These are phyloP conservation scores for Apiospora pterosperma DNA, from an alignment of 2,329 filamentous ascomycete genomes.

Conservation along the genomic window DNA sequence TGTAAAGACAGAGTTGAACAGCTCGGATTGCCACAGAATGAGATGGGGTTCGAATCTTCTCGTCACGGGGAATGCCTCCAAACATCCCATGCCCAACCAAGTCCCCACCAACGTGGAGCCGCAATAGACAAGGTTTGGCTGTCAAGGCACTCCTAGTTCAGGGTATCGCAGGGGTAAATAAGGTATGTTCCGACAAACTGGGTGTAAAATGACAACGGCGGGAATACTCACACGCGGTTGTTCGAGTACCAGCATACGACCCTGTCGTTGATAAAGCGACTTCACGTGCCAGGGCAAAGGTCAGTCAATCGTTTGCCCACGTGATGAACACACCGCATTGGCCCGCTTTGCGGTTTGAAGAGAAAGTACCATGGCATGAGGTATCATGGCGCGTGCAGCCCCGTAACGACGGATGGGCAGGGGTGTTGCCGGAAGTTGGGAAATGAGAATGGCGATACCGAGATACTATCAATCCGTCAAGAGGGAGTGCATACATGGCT, in stretches of 20 bases:
- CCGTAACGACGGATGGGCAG: neutral
- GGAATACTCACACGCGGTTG: too few relatives aligned
- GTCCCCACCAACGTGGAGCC: neutral
- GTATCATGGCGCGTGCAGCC: neutral
- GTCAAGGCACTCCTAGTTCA: neutral
- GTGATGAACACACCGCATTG: neutral
- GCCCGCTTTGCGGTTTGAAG: neutral
- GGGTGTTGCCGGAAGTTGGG: neutral
- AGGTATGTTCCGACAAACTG: neutral
- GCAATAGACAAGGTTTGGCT: neutral
- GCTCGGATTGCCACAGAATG: too few relatives aligned
- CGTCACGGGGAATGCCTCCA: too few relatives aligned
- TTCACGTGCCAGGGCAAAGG: neutral
- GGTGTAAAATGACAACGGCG: too few relatives aligned
- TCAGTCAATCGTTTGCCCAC: neutral
- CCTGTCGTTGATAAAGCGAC: neutral
- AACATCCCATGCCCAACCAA: neutral
- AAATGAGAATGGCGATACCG: neutral
- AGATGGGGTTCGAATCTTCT: too few relatives aligned
- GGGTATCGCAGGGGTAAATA: neutral
- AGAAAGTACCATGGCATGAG: neutral
- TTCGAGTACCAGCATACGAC: neutral
- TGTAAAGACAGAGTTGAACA: neutral
- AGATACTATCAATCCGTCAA: neutral
- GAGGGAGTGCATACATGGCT: neutral